phyloP scores from a whole-genome alignment of 805 yeast species.

The Limtongozyma cylindracea region DNA sequence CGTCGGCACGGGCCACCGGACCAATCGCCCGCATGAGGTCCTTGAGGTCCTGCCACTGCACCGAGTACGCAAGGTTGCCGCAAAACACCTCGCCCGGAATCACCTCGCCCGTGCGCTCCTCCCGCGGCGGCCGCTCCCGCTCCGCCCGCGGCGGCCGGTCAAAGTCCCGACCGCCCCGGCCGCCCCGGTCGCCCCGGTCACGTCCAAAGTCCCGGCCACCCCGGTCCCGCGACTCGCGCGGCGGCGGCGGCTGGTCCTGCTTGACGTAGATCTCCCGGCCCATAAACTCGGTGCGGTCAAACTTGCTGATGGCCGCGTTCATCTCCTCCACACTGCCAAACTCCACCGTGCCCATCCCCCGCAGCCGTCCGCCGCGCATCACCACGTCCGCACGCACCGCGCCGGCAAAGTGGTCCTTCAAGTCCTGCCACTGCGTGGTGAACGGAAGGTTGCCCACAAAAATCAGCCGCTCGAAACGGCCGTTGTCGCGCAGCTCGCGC shows the following conservation, averaged over 20 bases:
- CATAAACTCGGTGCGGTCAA: constrained; percentile 31
- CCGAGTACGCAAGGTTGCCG: constrained; percentile 63
- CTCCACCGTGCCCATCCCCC: constrained; percentile 87
- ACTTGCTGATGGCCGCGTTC: constrained; percentile 29
- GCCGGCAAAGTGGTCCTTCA: constrained; percentile 27
- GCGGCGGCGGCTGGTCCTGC: constrained; percentile 75
- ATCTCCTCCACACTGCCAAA: constrained; percentile 42
- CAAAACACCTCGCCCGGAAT: constrained; percentile 32
- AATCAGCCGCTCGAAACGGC: constrained; percentile 33
- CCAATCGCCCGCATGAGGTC: constrained; percentile 67
- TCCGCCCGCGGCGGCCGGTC: constrained; percentile 1
- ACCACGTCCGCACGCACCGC: constrained; percentile 70
- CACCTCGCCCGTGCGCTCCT: too few species aligned
- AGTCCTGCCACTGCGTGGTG: constrained; percentile 28
- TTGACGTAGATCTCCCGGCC: constrained; percentile 77
- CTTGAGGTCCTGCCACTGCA: constrained; percentile 65
- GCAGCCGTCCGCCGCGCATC: constrained; percentile 49
- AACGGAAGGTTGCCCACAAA: constrained; percentile 58
- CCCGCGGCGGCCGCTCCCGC: constrained; percentile 1
- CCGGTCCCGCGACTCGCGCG: constrained; percentile 3
- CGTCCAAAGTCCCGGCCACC: constrained; percentile 1
- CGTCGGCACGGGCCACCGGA: constrained; percentile 60
- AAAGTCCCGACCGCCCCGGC: constrained; percentile 1
- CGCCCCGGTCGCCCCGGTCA: constrained; percentile 5
- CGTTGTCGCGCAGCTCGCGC: constrained; percentile 11